Percentiles rank a stretch among this genome's conserved stretches.
Evolutionary conservation across 139 green algal genomes (phyloP).

Genomic region (Volvox africanus): DNA sequence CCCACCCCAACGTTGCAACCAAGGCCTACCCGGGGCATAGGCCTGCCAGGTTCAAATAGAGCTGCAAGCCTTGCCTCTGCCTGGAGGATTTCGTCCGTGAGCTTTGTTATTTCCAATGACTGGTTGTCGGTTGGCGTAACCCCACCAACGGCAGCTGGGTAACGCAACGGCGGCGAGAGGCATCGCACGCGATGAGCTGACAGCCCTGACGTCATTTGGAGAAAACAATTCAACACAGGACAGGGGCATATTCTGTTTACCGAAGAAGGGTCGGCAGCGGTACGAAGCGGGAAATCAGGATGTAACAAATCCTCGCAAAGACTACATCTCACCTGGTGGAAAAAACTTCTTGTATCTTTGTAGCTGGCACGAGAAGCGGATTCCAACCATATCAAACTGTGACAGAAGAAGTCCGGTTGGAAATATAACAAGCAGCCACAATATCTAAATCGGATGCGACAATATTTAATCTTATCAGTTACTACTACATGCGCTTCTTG

Average conservation of each 20-base stretch:
- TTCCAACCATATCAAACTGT: too few relatives aligned
- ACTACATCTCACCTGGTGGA: neutral
- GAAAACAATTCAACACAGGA: too few relatives aligned
- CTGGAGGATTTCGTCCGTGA: slow-evolving; percentile 4
- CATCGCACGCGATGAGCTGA: neutral
- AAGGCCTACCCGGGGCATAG: slow-evolving; percentile 47
- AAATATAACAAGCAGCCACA: too few relatives aligned
- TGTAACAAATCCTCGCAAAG: too few relatives aligned
- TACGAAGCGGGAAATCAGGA: too few relatives aligned
- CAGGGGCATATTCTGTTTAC: too few relatives aligned
- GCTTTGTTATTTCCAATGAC: neutral
- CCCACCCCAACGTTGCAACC: neutral
- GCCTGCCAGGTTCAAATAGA: slow-evolving; percentile 55
- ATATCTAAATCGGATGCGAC: too few relatives aligned
- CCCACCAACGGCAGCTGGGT: neutral
- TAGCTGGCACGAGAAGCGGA: neutral
- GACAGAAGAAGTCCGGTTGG: too few relatives aligned
- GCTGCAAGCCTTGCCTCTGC: slow-evolving; percentile 40
- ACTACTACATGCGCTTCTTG: too few relatives aligned
- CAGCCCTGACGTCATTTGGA: neutral
- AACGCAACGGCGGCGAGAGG: neutral
- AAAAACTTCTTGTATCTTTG: neutral
- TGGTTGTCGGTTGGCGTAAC: slow-evolving; percentile 7
- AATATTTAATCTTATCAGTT: too few relatives aligned
- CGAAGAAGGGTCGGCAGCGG: too few relatives aligned